Base-by-base conservation (phyloP, 108 stramenopile genomes). In the Seminavis robusta region DNA sequence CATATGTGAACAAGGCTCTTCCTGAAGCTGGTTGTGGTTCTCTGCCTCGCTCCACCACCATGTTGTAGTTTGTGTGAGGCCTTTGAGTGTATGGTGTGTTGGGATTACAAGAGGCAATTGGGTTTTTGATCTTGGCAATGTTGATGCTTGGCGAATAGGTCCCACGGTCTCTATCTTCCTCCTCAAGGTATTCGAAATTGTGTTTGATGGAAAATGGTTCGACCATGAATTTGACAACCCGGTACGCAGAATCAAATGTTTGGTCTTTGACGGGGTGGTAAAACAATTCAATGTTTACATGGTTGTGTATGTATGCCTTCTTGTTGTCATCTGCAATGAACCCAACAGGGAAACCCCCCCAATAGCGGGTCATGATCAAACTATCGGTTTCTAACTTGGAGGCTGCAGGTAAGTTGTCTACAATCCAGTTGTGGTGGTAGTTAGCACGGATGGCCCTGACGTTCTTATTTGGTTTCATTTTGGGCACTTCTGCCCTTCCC, bases 341-440 rank as follows among this genome's bases (percentile, higher is more conserved):
- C 11, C 98, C 98, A 19, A 98, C 73, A 11, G 94, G 96, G 67
- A 97, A 98, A 1, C 98, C 98, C 56, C 93, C 86, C 61, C 80
- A 84, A 66, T 97, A 97, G 27, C 74, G 64, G 7, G 85, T 86
- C 19, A 80, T 83, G 27, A 77, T 52, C 15, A 69, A 69, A 8
- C 60, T 67, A 42, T 85, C 92, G 50, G 83, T 69, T 47, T 90
- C 83, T 29, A 84, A 77, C 64, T 77, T 83, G 33, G 66, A 68
- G 10, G 94, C 97, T 6, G 95, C 86, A 19, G 96, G 91, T 6
- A 99, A 78, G 73, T 96, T 97, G 72, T 97, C 97, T n/a, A 99
- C 93, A 36, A 98, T 98, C 98, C 95, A 97, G 69, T 99, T 96
- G 62, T 94, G 89, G 70, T 90, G 90, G 69, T 99, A 99, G 26